Base-by-base conservation (phyloP, 805 yeast species). In the Zygotorulaspora chibaensis region DNA sequence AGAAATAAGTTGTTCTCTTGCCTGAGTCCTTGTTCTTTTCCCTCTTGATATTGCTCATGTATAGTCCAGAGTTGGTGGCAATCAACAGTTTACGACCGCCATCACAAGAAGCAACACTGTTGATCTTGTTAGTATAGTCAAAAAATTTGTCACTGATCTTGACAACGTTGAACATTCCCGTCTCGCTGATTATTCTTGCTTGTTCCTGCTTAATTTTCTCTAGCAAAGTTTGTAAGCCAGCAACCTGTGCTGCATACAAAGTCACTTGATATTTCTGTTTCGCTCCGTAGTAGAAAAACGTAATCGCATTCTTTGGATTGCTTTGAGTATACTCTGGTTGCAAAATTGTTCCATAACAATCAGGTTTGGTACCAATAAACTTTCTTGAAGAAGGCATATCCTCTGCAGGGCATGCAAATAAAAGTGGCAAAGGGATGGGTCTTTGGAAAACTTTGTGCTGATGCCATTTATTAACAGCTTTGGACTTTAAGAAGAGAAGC, bases 61-160 rank as follows among this genome's bases (percentile, higher is more conserved):
- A 93, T 2, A 93, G 81, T 4, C 99, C 98, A 0, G 84, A 76
- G 61, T 88, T 96, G 0, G 98, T 89, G 35, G 98, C 98, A 59
- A 87, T 90, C 29, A 93, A 65, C 53, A 90, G 69, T 61, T 90
- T 87, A 53, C 95, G 78, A 16, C 98, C 98, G 43, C 96, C 96
- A 61, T 93, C 96, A 64, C 87, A 84, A 28, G 96, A 95, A 33
- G 86, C 89, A 25, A 89, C 91, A 71, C 97, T 89, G 61, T 87
- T 89, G 56, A 91, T 86, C 50, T 84, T 79, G 60, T 90, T 81
- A 16, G 74, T 72, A 40, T 81, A 79, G 53, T 81, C 88, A 65
- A 90, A 90, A 58, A 80, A 80, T 50, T 84, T 74, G 18, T 87
- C 82, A 52, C 84, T 86, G 45, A 87, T 73, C 50, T 88, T 84